Evolutionary conservation across 169 alveolate genomes (phyloP).

Genomic region (Fabrea salina): DNA sequence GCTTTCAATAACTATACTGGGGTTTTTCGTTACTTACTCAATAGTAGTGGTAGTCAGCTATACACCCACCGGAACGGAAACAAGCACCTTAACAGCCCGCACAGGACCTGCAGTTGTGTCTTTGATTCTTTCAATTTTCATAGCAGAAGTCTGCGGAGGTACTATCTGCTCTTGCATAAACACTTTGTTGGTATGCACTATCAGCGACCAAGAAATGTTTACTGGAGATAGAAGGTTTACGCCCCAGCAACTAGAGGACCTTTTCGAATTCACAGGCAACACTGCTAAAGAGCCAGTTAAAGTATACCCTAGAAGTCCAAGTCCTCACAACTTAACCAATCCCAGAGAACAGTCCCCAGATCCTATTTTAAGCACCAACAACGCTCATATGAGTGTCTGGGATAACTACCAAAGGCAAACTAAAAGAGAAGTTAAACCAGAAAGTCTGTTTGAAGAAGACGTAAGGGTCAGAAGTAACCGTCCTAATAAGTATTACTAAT

Average conservation of each 20-base stretch:
- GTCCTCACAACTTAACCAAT: too few species aligned
- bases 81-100: not conserved
- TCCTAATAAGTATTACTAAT: too few species aligned
- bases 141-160: not conserved
- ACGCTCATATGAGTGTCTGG: too few species aligned
- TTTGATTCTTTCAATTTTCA: not conserved
- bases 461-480: too few species aligned
- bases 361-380: too few species aligned
- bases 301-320: too few species aligned
- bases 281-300: too few species aligned
- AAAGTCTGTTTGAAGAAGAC: too few species aligned
- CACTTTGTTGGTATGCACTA: not conserved
- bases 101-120: not conserved
- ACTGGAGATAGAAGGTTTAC: slow-evolving; percentile 1
- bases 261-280: too few species aligned
- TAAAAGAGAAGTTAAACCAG: too few species aligned
- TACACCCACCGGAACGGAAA: not conserved
- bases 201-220: slow-evolving; percentile 20
- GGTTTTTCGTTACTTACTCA: not conserved
- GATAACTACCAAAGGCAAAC: too few species aligned
- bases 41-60: not conserved
- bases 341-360: too few species aligned
- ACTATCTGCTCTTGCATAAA: not conserved
- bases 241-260: not conserved
- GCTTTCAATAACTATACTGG: not conserved